Base-by-base conservation (phyloP, 2,329 filamentous ascomycete species). In the Cladosporium sp. region DNA sequence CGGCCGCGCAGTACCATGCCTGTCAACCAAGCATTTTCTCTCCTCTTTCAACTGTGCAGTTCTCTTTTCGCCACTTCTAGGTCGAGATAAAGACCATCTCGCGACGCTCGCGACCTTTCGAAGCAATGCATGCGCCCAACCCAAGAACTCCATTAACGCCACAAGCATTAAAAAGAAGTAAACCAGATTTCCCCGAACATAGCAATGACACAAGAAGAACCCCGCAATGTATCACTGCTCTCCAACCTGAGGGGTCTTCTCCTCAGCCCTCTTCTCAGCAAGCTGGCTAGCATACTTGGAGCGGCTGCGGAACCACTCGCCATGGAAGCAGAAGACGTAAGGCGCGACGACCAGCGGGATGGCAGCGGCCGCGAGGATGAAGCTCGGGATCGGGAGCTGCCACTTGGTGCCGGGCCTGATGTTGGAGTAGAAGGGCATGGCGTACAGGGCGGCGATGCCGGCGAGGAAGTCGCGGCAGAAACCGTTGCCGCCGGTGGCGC, bases 401-500 rank as follows among this genome's bases (percentile, higher is more conserved):
- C 68, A 73, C 16, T 72, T 69, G 8, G 70, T 70, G 14, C 70
- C 69, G 1, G 61, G 56, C 1, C 39, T 65, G 64, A 76, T 73
- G 58, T 71, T 72, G 21, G 66, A 64, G 65, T 76, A 76, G 21
- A 76, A 81, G 0, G 89, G 89, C 0, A 84, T 84, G 0, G 89
- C 86, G 16, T 88, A 89, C 58, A 91, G 81, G 0, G 89, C 90
- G 1, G 91, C 84, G 10, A 91, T 82, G 76, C 90, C 90, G 1
- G 90, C 90, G 0, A 92, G 79, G 76, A 92, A 88, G 73, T 92
- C 90, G 69, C 90, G 84, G 2, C 89, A 84, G 79, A 89, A 91
- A 1, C 89, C 90, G 68, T 92, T 92, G 23, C 90, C 90, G 48
- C 90, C 90, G 0, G 90, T 92, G 0, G 90, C 90, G 0, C 88